Evolutionary conservation across 2,329 filamentous ascomycete genomes (phyloP), one percentile per base, ranked within the genome.

Genomic region (Cylindrodendrum hubeiense): DNA sequence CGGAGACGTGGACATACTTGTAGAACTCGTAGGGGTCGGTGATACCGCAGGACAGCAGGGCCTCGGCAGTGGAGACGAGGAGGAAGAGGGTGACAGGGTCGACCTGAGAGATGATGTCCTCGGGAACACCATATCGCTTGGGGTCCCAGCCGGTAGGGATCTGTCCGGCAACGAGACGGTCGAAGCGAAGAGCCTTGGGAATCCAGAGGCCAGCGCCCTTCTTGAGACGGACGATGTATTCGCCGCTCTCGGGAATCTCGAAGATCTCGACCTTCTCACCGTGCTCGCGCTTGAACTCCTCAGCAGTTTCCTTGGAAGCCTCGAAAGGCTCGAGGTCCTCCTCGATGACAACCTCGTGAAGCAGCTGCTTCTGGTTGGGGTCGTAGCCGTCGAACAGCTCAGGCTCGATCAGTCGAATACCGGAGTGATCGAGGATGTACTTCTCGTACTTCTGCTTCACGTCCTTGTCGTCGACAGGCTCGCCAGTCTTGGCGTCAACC

Each of bases 1-100:
- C 93, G 8, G 96, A 98, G 66, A 99, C 90, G 81, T 99, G 96
- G 68, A 99, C 95, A 76, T 99, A 99, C 86, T 98, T 95, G 89
- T 99, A 99, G 84, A 99, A 98, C 83, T 99, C 96, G 78, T 98
- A 99, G 21, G 96, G 97, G 78, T 99, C 97, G 26, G 96, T 98
- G 79, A 99, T 95, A 90, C 96, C 96, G 68, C 93, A 92, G 30
- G 94, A 92, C 55, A 99, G 87, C 8, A 99, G 90, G 64, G 95
- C 91, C 81, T 99, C 97, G 1, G 93, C 94, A 51, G 95, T 97
- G 58, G 93, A 97, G 50, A 98, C 95, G 49, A 99, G 91, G 30
- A 98, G 93, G 78, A 93, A 99, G 52, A 99, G 87, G 1, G 96
- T 97, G 71, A 98, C 95, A 6, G 95, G 96, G 77, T 99, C 97